Evolutionary conservation across 345 rosid species (phyloP), one percentile per base, ranked within the genome.

Genomic region (Populus davidiana): DNA sequence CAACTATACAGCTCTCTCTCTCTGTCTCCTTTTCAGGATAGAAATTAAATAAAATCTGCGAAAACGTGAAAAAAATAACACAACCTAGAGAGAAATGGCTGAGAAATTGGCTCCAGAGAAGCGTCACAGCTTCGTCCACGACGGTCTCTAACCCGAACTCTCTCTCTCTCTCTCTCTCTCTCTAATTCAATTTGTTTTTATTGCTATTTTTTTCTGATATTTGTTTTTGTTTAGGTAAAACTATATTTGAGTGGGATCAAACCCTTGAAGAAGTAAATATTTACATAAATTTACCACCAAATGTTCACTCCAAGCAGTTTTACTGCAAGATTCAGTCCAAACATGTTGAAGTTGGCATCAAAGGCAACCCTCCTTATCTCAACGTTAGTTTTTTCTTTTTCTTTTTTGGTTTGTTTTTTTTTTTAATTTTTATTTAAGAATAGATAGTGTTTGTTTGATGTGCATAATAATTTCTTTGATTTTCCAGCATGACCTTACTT

Each of bases 171-270:
- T 39, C 25, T n/a, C 6, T 20, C n/a, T 5, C 0, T 25, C 25
- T 52, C 2, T 35, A 41, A 7, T 41, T 18, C 11, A 43, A 54
- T 44, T 36, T 80, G 66, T 23, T 29, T 44, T 35, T 61, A 62
- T 49, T 39, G 27, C 2, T 49, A 21, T 61, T 44, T 4, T 8
- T 23, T 67, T 59, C 20, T 35, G 31, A 62, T 59, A 1, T n/a
- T 27, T 50, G 1, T 11, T 11, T 29, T 54, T 29, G 17, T 73
- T 71, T 75, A 92, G 98, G 88, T 49, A 88, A 91, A 76, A 88
- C 87, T 78, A 97, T 92, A 31, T 93, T 92, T 76, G 97, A 96
- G 72, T 93, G 98, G 99, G 97, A 96, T 86, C 97, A 93, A 87
- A 92, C 93, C 81, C 83, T 93, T 43, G 97, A 94, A 3, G 98